Base-by-base conservation (phyloP, 176 grass and related monocot genomes). In the Leersia perrieri region DNA sequence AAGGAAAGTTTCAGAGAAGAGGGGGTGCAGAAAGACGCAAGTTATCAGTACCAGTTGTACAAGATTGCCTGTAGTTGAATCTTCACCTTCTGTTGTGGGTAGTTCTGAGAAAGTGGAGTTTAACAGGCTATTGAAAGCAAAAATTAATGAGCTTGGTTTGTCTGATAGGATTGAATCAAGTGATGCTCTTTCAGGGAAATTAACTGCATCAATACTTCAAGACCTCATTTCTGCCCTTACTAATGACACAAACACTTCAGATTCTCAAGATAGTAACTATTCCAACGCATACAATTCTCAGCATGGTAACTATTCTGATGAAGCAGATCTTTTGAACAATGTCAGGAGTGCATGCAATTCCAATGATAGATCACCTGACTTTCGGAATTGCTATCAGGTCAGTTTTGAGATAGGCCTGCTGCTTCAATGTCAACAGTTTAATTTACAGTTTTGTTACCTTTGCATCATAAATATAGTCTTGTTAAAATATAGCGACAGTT, bases 171-270 rank as follows among this genome's bases (percentile, higher is more conserved):
- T 66, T 60, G 85, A 84, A 61, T 66, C 66, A 74, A 70, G 76
- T 70, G 85, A 76, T 23, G 64, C 65, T 65, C 53, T 31, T 84
- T 82, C 85, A 18, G 73, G 11, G 75, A 92, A 75, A 64, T 85
- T 86, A 82, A 84, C 76, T 27, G 72, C 14, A 14, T 63, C 76
- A 32, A 28, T 89, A 75, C 88, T 97, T 63, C 85, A 93, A 80
- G 45, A 90, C n/a, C 88, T 97, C 55, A 87, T 90, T 68, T 79
- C 83, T 45, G 88, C 73, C 51, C 76, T 97, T 60, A 85, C 40
- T 47, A 78, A 40, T 61, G 88, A 69, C 18, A 66, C 57, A 60
- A 30, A 38, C 35, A 31, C 55, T 70, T 73, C 63, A 8, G 28
- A 45, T 32, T 79, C 83, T 39, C 60, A 80, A 33, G 66, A 9